Conservation (phyloP, 2,329 filamentous ascomycete genomes). For the Diaporthe capsici region DNA sequence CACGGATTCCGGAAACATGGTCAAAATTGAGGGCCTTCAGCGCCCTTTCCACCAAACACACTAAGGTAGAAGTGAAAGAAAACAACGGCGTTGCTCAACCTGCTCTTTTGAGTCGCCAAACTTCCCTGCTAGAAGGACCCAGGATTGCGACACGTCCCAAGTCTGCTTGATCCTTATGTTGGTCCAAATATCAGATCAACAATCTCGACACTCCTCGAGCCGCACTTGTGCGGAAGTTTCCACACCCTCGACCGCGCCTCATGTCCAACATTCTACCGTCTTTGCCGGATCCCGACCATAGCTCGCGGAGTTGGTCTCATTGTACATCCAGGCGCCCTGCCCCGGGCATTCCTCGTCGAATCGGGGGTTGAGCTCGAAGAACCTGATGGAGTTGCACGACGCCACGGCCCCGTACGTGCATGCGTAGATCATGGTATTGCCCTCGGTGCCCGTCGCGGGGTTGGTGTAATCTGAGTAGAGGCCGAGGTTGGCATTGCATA, state of each 20-base stretch:
- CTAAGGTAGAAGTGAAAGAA: not conserved
- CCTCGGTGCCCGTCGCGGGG: not conserved
- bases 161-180: not conserved
- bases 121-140: not conserved
- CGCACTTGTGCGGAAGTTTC: too few relatives aligned
- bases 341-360: slow-evolving; percentile 1
- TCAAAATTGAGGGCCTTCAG: not conserved
- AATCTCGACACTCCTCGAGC: not conserved
- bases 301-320: not conserved
- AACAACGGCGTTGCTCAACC: not conserved
- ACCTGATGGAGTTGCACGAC: not conserved
- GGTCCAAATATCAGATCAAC: not conserved
- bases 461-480: not conserved
- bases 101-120: not conserved
- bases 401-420: not conserved
- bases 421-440: slow-evolving; percentile 24
- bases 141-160: not conserved
- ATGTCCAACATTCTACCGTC: not conserved
- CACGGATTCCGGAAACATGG: too few relatives aligned
- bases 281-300: slow-evolving; percentile 11
- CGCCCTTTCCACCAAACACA: not conserved
- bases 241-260: not conserved
- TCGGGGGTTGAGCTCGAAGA: slow-evolving; percentile 6
- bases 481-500: not conserved
- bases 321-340: slow-evolving; percentile 11